Conservation (phyloP, 2,329 filamentous ascomycete genomes). For the Aspergillus novofumigatus region DNA sequence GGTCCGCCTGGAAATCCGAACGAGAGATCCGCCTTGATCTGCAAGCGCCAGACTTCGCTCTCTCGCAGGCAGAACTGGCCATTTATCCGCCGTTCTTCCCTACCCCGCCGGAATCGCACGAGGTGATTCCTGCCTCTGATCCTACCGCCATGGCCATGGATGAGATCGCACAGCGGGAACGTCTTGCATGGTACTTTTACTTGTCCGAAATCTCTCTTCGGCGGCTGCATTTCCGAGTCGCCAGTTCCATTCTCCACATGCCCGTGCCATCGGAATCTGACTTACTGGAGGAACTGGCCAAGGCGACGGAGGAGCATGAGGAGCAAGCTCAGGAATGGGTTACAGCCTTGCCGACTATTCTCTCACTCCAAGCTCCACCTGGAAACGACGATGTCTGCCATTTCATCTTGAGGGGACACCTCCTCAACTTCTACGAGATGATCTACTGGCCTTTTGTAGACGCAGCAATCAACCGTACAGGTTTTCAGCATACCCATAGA, state of each 20-base stretch:
- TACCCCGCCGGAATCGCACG: not conserved
- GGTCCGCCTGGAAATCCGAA: constrained; percentile 4
- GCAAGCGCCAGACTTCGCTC: not conserved
- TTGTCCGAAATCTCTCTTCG: constrained; percentile 4
- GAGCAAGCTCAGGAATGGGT: no score
- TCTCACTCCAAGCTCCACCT: not conserved
- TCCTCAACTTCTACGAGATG: not conserved
- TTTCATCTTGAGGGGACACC: not conserved
- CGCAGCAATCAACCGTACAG: no score
- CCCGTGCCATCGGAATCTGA: no score
- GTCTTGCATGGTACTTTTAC: constrained; percentile 1
- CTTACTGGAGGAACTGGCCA: not conserved
- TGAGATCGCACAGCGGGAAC: not conserved
- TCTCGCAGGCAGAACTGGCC: no score
- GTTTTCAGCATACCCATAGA: no score
- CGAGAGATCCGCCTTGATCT: not conserved
- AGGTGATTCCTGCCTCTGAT: no score
- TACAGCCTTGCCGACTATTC: no score
- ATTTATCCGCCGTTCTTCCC: not conserved
- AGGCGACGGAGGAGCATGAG: not conserved
- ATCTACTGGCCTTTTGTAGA: not conserved
- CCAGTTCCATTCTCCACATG: no score
- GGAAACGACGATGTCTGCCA: not conserved
- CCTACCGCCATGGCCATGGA: not conserved
- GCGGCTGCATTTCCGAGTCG: not conserved